Percentiles rank a stretch among this genome's conserved stretches.
Conservation (phyloP, 306 rosid genomes). For the Vicia villosa region DNA sequence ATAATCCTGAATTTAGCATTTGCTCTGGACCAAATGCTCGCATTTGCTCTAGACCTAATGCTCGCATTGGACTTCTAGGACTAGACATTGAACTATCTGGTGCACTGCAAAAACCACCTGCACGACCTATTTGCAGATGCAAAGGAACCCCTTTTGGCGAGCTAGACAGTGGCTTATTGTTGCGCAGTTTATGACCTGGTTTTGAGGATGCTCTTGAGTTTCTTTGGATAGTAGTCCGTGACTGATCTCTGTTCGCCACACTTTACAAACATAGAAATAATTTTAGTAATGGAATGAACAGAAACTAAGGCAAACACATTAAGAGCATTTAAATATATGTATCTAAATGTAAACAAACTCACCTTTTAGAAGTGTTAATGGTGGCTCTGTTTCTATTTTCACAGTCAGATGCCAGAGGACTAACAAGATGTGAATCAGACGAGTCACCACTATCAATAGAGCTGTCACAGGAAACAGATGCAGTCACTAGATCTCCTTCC, state of each 20-base stretch:
- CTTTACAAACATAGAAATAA: slow-evolving; percentile 43
- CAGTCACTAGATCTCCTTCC: slow-evolving; percentile 73
- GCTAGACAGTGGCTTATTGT: slow-evolving; percentile 42
- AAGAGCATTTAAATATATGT: slow-evolving; percentile 14
- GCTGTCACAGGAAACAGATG: slow-evolving; percentile 69
- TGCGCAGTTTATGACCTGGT: slow-evolving; percentile 49
- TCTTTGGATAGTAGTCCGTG: slow-evolving; percentile 36
- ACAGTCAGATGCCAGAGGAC: slow-evolving; percentile 67
- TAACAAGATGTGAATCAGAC: slow-evolving; percentile 58
- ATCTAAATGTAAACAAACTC: slow-evolving; percentile 27
- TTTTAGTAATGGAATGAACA: slow-evolving; percentile 43
- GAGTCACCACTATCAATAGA: slow-evolving; percentile 67
- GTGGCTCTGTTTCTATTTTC: slow-evolving; percentile 58
- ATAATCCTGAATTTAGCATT: slow-evolving; percentile 52
- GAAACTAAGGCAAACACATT: slow-evolving; percentile 30
- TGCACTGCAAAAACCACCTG: slow-evolving; percentile 75
- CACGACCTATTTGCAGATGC: slow-evolving; percentile 60
- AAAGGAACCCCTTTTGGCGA: slow-evolving; percentile 62
- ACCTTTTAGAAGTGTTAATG: slow-evolving; percentile 64
- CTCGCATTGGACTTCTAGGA: slow-evolving; percentile 78
- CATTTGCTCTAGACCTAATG: slow-evolving; percentile 62
- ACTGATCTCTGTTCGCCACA: slow-evolving; percentile 55
- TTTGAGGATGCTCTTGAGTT: slow-evolving; percentile 55
- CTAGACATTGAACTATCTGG: slow-evolving; percentile 78
- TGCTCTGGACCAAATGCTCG: slow-evolving; percentile 69